Evolutionary conservation across 805 yeast genomes (phyloP), one percentile per base, ranked within the genome.

Genomic region (Ogataea corticis): DNA sequence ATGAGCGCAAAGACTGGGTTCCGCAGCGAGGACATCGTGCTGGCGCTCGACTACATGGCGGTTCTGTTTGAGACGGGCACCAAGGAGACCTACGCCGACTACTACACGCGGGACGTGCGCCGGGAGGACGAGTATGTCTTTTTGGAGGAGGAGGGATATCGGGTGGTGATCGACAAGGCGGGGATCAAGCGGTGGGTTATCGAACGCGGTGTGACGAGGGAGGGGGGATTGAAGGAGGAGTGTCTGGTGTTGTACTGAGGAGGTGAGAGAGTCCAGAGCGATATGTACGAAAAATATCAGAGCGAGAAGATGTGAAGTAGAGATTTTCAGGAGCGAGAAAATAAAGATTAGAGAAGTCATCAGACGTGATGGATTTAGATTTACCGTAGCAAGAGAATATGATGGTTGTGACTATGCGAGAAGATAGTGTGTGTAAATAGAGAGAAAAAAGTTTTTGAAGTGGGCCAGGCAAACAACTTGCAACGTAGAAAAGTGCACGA

Each of bases 1-100:
- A 58, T 87, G 2, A 72, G 87, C 2, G 63, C 58, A n/a, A 60
- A 59, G 3, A 83, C 92, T 1, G 87, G 89, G 0, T 78, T 85
- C 49, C 62, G 92, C 51, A 66, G 68, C 10, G 83, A 79, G 29
- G 94, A 87, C 61, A 67, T 85, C 0, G 56, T 80, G 1, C 59
- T 77, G 57, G 73, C 92, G 0, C 61, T 87, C 21, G 80, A 81
- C 50, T 68, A 76, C 51, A 77, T 87, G 82, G 57, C 63, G 3
- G 72, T 73, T 16, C 47, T 80, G 2, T 66, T 58, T 9, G 61
- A 61, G 16, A 43, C 57, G 18, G 65, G 65, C 0, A 44, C 50
- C 13, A 62, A 56, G 36, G 46, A 55, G 33, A 43, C 52, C 2
- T 54, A 61, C 35, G 49, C 52, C 33, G 69, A 66, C 38, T 66